Conservation (phyloP, 75 land plant genomes). For the Selaginella moellendorffii region DNA sequence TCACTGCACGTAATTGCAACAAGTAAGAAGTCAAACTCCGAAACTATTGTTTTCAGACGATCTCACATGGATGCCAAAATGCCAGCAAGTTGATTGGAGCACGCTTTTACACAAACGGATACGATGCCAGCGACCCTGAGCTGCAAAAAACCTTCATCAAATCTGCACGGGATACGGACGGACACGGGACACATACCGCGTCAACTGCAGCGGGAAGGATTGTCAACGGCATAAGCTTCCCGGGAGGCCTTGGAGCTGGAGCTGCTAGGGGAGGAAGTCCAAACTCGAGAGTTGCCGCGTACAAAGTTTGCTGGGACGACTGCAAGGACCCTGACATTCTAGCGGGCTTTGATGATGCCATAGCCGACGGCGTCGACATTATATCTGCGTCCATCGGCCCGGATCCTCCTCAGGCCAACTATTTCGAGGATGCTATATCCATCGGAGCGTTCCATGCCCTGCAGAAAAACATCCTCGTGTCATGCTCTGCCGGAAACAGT, state of each 20-base stretch:
- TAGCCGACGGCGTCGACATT: conserved; percentile 6
- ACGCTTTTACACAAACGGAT: not conserved
- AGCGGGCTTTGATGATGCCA: conserved; percentile 1
- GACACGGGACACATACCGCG: conserved; percentile 5
- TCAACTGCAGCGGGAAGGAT: conserved; percentile 2
- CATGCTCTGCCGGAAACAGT: conserved; percentile 62
- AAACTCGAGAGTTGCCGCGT: conserved; percentile 4
- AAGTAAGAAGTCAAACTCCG: not conserved
- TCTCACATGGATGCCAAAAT: too few species aligned
- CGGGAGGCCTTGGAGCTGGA: conserved; percentile 1
- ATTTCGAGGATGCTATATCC: conserved; percentile 57
- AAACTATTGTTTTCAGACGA: too few species aligned
- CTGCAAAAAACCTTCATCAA: not conserved
- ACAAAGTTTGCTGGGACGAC: conserved; percentile 3
- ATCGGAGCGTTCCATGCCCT: conserved; percentile 68
- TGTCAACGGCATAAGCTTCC: not conserved
- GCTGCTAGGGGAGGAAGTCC: conserved; percentile 2
- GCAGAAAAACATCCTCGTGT: conserved; percentile 34
- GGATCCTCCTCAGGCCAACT: conserved; percentile 43
- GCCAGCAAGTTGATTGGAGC: conserved; percentile 9
- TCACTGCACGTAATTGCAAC: conserved; percentile 1
- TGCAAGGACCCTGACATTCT: not conserved
- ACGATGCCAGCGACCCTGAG: not conserved
- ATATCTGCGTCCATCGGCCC: conserved; percentile 12
- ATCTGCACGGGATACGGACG: not conserved